Evolutionary conservation across 2,329 filamentous ascomycete genomes (phyloP), one percentile per base, ranked within the genome.

Genomic region (Paracorniculantispora psalliotae): DNA sequence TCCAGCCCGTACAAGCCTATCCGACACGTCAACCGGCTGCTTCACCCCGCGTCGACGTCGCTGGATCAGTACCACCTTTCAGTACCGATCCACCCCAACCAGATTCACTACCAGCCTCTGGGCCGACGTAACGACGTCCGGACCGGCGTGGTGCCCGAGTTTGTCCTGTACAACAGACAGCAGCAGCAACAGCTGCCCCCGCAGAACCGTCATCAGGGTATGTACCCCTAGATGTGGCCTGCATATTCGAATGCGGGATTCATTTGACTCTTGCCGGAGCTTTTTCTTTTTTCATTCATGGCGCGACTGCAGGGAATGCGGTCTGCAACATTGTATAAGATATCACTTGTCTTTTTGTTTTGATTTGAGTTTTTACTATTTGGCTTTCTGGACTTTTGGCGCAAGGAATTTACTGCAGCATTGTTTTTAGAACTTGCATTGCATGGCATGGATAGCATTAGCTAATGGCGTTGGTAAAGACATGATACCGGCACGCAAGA

Each of bases 1-100:
- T 87, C 90, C 63, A 97, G 93, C 58, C 94, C 94, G 3, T 97
- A 97, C 74, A 90, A 91, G 63, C 93, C 93, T 1, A 88, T 97
- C 41, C 89, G 92, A 56, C 84, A 91, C 61, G 91, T 97, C 61
- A 92, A 94, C 65, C 96, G 91, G 0, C 82, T 97, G n/a, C 80
- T 97, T 30, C 91, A 94, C 60, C 91, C 92, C 7, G 90, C 92
- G 0, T 89, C 90, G 25, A 81, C 86, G 9, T 91, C 91, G 8
- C 82, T 96, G 63, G 88, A 93, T 63, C 83, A 89, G 65, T 88
- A 91, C 69, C 80, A 88, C 64, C 77, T 90, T 6, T 67, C 73
- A 10, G 68, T 83, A 71, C 75, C 77, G 78, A 67, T 83, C 71
- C 74, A 77, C 79, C 85, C 89, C 55, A 81, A 85, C 61, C 83